A percentile compares a stretch with the other conserved stretches of the same genome.
Evolutionary conservation across 2,329 filamentous ascomycete genomes (phyloP).

Genomic region (Aspergillus luchuensis): DNA sequence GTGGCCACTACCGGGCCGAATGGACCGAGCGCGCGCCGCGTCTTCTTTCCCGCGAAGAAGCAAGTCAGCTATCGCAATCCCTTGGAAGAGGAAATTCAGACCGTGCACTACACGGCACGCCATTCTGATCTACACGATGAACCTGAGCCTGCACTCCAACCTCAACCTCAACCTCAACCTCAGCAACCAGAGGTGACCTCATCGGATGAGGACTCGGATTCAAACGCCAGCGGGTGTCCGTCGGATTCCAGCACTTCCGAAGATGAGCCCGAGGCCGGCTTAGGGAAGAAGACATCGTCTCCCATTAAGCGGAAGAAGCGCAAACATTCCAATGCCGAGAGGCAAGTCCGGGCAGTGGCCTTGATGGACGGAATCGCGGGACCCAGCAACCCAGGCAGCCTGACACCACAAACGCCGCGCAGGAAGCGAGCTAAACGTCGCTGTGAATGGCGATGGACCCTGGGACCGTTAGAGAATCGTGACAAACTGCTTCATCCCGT

Average conservation of each 20-base stretch:
- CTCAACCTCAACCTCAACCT: background rate
- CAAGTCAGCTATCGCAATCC: constrained; percentile 58
- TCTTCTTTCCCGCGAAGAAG: constrained; percentile 59
- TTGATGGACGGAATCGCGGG: constrained; percentile 48
- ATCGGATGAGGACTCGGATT: constrained; percentile 32
- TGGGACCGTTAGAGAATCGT: constrained; percentile 47
- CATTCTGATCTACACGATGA: constrained; percentile 55
- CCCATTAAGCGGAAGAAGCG: constrained; percentile 41
- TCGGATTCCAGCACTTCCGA: constrained; percentile 36
- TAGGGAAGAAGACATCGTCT: constrained; percentile 12
- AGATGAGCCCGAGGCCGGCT: constrained; percentile 30
- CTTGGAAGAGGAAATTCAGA: constrained; percentile 62
- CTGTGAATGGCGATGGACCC: constrained; percentile 60
- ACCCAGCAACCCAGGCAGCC: constrained; percentile 37
- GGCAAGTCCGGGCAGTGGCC: constrained; percentile 44
- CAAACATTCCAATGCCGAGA: constrained; percentile 34
- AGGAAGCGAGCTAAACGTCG: constrained; percentile 56
- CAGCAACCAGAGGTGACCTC: constrained; percentile 19
- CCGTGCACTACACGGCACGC: constrained; percentile 55
- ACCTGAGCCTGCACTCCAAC: constrained; percentile 21
- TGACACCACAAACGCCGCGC: constrained; percentile 55
- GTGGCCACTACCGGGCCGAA: constrained; percentile 36
- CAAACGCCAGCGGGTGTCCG: constrained; percentile 29
- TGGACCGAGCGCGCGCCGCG: constrained; percentile 37
- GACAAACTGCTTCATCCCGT: background rate